Evolutionary conservation across 306 rosid species (phyloP).

Genomic region (Alnus glutinosa): DNA sequence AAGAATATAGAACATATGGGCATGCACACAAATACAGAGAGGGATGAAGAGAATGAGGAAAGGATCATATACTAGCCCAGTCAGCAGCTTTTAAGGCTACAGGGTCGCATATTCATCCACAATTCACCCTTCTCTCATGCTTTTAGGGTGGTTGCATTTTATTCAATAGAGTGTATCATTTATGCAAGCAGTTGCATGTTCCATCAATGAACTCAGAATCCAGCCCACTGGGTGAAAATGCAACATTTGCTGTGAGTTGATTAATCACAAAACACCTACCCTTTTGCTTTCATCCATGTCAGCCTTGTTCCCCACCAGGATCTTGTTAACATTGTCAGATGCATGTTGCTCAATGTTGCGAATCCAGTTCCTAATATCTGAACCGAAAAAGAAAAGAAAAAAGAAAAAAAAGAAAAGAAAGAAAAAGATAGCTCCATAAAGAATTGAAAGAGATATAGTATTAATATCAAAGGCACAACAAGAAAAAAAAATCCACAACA

Average conservation of each 20-base stretch:
- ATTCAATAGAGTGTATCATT: constrained; percentile 13
- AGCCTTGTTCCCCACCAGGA: constrained; percentile 85
- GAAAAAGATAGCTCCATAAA: constrained; percentile 12
- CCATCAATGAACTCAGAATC: not conserved
- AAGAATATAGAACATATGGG: not conserved
- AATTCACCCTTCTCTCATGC: constrained; percentile 12
- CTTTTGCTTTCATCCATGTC: constrained; percentile 89
- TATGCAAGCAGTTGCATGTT: constrained; percentile 4
- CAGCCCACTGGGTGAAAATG: constrained; percentile 9
- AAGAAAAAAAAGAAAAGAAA: too few relatives aligned
- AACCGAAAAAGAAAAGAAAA: constrained; percentile 12
- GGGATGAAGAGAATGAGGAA: not conserved
- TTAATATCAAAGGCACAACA: not conserved
- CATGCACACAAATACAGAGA: not conserved
- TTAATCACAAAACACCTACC: constrained; percentile 39
- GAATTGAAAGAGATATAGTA: constrained; percentile 10
- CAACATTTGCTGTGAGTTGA: constrained; percentile 21
- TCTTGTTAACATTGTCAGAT: constrained; percentile 77
- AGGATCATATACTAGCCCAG: not conserved
- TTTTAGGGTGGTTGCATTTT: not conserved
- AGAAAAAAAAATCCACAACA: not conserved
- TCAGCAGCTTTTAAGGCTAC: constrained; percentile 10
- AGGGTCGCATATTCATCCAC: not conserved
- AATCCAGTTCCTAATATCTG: constrained; percentile 88
- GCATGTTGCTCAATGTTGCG: constrained; percentile 88